A percentile compares a stretch with the other conserved stretches of the same genome.
These are phyloP conservation scores for Somion occarium DNA, from an alignment of 1,284 basidiomycete species.

Conservation along the genomic window DNA sequence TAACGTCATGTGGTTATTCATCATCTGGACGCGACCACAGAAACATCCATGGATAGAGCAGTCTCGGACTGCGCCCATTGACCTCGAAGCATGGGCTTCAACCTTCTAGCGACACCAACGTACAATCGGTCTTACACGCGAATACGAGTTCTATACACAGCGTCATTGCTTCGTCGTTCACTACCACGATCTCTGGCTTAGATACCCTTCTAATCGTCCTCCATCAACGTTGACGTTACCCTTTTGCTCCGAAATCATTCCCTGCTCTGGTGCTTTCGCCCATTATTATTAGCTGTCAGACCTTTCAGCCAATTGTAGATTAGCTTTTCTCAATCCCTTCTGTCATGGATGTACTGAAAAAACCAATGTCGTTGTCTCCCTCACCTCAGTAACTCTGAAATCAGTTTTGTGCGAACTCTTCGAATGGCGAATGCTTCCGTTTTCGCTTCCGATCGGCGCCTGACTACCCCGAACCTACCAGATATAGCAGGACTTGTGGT, in stretches of 20 bases:
- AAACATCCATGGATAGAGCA: conserved; percentile 56
- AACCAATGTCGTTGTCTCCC: not conserved
- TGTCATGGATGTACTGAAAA: not conserved
- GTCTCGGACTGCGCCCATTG: conserved; percentile 43
- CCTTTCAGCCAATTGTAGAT: not conserved
- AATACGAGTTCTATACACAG: not conserved
- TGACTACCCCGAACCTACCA: too few relatives aligned
- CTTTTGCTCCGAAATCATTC: not conserved
- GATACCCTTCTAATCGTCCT: not conserved
- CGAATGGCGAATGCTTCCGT: too few relatives aligned
- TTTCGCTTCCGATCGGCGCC: too few relatives aligned
- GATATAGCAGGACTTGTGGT: too few relatives aligned
- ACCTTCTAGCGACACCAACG: conserved; percentile 21
- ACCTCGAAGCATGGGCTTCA: conserved; percentile 61
- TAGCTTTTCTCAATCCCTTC: not conserved
- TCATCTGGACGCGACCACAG: conserved; percentile 26
- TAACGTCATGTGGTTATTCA: not conserved
- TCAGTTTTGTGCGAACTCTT: too few relatives aligned
- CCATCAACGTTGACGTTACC: not conserved
- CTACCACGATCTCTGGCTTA: not conserved
- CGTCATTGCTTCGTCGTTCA: not conserved
- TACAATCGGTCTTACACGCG: too few relatives aligned
- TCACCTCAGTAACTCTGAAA: too few relatives aligned
- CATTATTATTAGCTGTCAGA: not conserved
- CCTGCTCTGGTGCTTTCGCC: not conserved